Evolutionary conservation across 306 rosid species (phyloP), one percentile per base, ranked within the genome.

Genomic region (Trichosanthes cucumerina): DNA sequence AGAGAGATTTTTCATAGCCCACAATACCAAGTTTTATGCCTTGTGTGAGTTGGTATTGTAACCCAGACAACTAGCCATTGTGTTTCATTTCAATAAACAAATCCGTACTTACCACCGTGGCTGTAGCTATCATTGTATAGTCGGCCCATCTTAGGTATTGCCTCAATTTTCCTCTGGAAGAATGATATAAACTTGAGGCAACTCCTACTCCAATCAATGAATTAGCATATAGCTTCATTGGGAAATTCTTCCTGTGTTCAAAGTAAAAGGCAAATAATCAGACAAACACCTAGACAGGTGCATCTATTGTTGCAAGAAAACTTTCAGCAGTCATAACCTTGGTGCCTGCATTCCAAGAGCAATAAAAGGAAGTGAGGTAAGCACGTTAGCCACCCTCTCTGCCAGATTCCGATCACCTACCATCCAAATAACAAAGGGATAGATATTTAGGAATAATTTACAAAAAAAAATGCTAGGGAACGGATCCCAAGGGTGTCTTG

Each of bases 161-260:
- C 82, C 98, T 86, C 81, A 92, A 53, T 43, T 77, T 87, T 77
- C 98, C 99, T 81, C 96, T 89, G 54, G 99, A 92, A 79, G 62
- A 83, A 80, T 96, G 99, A 82, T 96, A 96, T 85, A 96, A 79
- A 84, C 93, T 92, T 54, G 99, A 96, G 84, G 91, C 91, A 85
- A 96, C 88, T 86, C 99, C 99, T 80, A 96, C 99, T 84, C 99
- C 99, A 72, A 96, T 91, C 82, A 96, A 85, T 47, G 99, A 96
- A 85, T 92, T 96, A 82, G 98, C 99, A 85, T 96, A 96, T 76
- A 96, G 76, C 85, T 93, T 92, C 77, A 85, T 84, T 76, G n/a
- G 82, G 47, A 88, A 71, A 87, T 84, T 89, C 92, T 87, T 96
- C 96, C 99, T 96, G 83, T 81, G 81, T 73, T 76, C 81, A 47